Evolutionary conservation across 2,329 filamentous ascomycete species (phyloP).

Genomic region (Salinomyces thailandicus): DNA sequence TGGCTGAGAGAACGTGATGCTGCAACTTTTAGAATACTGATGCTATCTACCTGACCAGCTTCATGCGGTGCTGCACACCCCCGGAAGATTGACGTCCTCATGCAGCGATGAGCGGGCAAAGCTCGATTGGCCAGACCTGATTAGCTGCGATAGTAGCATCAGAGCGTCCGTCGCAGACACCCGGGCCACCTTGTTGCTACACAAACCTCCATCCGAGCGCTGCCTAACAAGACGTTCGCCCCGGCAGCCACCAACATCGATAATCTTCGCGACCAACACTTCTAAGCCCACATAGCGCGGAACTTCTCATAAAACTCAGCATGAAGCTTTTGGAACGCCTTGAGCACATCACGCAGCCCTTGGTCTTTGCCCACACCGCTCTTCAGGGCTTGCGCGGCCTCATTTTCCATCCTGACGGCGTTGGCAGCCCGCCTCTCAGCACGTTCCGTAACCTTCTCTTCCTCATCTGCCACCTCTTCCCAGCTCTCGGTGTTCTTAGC

Average conservation of each 20-base stretch:
- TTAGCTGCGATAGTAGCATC: background rate
- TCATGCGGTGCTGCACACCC: too few species aligned
- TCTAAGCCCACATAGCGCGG: slow-evolving; percentile 48
- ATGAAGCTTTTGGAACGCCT: slow-evolving; percentile 48
- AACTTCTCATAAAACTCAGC: slow-evolving; percentile 56
- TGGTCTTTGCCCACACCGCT: slow-evolving; percentile 33
- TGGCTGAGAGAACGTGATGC: too few species aligned
- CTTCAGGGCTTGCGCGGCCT: slow-evolving; percentile 16
- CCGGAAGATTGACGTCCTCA: background rate
- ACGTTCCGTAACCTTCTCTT: slow-evolving; percentile 23
- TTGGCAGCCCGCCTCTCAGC: slow-evolving; percentile 11
- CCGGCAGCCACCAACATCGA: background rate
- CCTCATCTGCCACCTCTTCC: slow-evolving; percentile 29
- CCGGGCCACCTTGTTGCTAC: background rate
- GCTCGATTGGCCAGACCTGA: background rate
- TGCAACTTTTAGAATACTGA: too few species aligned
- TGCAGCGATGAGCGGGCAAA: background rate
- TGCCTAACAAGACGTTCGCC: background rate
- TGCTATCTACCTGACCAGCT: too few species aligned
- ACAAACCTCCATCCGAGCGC: background rate
- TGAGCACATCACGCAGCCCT: slow-evolving; percentile 46
- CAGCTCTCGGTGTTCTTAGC: slow-evolving; percentile 35
- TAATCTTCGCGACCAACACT: background rate
- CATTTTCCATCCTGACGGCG: slow-evolving; percentile 17
- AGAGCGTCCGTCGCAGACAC: background rate